These are phyloP conservation scores for Scedosporium minutisporum DNA, from an alignment of 2,329 filamentous ascomycete species.

Conservation along the genomic window DNA sequence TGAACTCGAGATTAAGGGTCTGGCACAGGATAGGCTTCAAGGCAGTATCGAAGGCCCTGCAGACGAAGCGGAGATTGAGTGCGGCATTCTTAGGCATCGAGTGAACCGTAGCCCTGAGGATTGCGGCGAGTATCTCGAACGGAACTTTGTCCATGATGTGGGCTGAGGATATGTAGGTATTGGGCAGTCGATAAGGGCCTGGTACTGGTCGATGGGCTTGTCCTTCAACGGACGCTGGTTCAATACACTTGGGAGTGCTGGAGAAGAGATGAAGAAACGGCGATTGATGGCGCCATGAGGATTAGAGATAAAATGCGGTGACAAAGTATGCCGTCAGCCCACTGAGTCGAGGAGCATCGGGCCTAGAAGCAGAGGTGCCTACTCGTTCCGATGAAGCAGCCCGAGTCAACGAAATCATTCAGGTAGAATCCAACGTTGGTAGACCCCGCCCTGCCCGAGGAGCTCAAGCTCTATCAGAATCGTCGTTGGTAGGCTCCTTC, in stretches of 20 bases:
- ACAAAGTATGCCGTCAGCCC: too few species aligned
- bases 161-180: background rate
- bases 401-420: too few species aligned
- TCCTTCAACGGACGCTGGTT: background rate
- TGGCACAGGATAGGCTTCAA: slow-evolving; percentile 35
- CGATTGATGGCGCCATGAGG: background rate
- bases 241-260: background rate
- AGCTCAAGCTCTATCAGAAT: too few species aligned
- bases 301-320: background rate
- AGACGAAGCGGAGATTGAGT: slow-evolving; percentile 34
- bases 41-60: slow-evolving; percentile 35
- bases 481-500: too few species aligned
- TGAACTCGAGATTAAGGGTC: slow-evolving; percentile 41
- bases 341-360: too few species aligned
- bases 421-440: too few species aligned
- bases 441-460: too few species aligned
- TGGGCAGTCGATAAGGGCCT: background rate
- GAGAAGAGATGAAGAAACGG: background rate
- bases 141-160: slow-evolving; percentile 6
- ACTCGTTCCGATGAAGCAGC: too few species aligned
- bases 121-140: slow-evolving; percentile 4
- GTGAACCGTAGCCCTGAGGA: background rate
- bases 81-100: background rate
- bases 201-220: background rate
- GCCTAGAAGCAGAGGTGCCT: too few species aligned